Conservation (phyloP, 1,284 basidiomycete species). For the Naganishia albida region DNA sequence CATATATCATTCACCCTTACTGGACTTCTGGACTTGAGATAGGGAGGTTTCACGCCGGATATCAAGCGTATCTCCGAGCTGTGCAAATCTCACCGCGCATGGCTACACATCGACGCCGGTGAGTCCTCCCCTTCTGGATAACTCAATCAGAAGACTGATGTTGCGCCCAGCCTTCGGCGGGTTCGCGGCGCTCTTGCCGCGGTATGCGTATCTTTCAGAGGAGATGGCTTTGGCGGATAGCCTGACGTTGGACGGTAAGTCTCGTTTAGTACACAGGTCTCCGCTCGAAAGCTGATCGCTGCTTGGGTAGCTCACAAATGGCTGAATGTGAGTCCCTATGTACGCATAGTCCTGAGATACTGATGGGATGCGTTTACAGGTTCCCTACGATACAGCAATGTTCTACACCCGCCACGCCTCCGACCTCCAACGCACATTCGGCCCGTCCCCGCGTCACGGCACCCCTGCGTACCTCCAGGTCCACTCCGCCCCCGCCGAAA, state of each 20-base stretch:
- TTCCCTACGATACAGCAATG: conserved; percentile 59
- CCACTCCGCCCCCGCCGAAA: conserved; percentile 25
- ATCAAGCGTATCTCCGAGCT: conserved; percentile 48
- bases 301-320: conserved; percentile 53
- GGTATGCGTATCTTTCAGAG: conserved; percentile 46
- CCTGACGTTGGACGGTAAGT: conserved; percentile 57
- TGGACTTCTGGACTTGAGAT: no score
- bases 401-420: conserved; percentile 54
- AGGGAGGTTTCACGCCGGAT: conserved; percentile 53
- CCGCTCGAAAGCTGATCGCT: neutral
- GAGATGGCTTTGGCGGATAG: conserved; percentile 56
- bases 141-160: neutral
- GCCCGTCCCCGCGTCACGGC: conserved; percentile 49
- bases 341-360: neutral
- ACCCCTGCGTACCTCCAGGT: conserved; percentile 55
- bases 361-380: conserved; percentile 39
- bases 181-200: conserved; percentile 55
- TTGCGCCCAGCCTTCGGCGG: conserved; percentile 56
- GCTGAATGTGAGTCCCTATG: conserved; percentile 47
- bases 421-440: conserved; percentile 52
- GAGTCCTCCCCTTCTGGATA: conserved; percentile 19
- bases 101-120: conserved; percentile 60
- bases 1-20: neutral
- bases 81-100: conserved; percentile 54
- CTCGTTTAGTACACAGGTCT: neutral